Evolutionary conservation across 148 eudicot species (phyloP), one percentile per base, ranked within the genome.

Genomic region (Oxyria digyna): DNA sequence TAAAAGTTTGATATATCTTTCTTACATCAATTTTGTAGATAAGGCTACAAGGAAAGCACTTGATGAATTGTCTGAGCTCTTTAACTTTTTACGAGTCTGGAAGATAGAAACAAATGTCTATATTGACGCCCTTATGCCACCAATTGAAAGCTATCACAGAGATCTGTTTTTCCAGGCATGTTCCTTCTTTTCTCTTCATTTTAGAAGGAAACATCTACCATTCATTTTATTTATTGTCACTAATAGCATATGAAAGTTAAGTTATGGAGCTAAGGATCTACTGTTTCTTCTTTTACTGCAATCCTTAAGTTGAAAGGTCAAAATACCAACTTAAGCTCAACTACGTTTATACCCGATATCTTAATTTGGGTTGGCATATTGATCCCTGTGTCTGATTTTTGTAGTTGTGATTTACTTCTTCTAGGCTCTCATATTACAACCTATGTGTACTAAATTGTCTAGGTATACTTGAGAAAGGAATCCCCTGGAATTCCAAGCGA

Each of bases 81-180:
- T 85, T 37, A 86, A 83, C 85, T 88, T 77, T 77, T 84, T 93
- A 76, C 78, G 90, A 81, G 74, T 84, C 68, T 87, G 95, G 98
- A 85, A 82, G 74, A 81, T 93, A 68, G 89, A 87, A 49, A 78
- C 78, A 70, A 80, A 81, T 72, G 79, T 87, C 20, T 88, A 72
- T 65, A 77, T 93, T 37, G 96, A 93, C 82, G 83, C 95, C 24
- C 95, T 93, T 69, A 86, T 93, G 89, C 95, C 89, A 78, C 95
- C 98, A 37, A 82, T 87, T 73, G 98, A 89, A 78, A 76, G 63
- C 71, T 90, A 89, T 73, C 98, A 93, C 77, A 79, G 95, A 72
- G 85, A 85, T 73, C 74, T 90, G 78, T 93, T 84, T 86, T 93
- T 93, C 71, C 96, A 93, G 98, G 96, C 87, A 83, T 68, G 62